Evolutionary conservation across 1,284 basidiomycete genomes (phyloP).

Genomic region (Austroboletus novae-zelandiae): DNA sequence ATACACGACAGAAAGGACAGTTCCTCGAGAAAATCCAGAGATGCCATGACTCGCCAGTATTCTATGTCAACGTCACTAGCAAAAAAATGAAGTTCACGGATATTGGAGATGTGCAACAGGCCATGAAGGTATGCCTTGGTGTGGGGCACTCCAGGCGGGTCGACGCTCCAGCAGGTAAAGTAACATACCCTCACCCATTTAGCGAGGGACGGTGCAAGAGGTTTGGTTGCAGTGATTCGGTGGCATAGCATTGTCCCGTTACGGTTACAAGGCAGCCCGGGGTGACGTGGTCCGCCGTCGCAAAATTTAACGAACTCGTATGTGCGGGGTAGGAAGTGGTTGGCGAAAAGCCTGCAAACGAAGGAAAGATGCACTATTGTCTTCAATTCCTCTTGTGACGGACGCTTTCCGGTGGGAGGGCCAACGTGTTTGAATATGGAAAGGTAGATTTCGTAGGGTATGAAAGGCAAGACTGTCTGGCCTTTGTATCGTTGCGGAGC

Average conservation of each 20-base stretch:
- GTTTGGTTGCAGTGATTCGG: slow-evolving; percentile 10
- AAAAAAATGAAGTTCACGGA: slow-evolving; percentile 15
- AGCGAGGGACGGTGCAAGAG: slow-evolving; percentile 16
- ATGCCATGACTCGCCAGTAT: slow-evolving; percentile 14
- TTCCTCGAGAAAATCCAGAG: slow-evolving; percentile 9
- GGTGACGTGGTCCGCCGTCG: too few species aligned
- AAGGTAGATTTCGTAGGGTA: slow-evolving; percentile 38
- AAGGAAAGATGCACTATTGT: slow-evolving; percentile 34
- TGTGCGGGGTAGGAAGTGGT: slow-evolving; percentile 34
- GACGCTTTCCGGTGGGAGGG: not conserved
- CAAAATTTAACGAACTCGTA: slow-evolving; percentile 30
- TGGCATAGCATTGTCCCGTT: not conserved
- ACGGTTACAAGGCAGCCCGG: too few species aligned
- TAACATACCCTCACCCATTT: slow-evolving; percentile 12
- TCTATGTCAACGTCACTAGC: slow-evolving; percentile 1
- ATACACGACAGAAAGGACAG: slow-evolving; percentile 9
- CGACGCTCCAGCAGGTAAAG: slow-evolving; percentile 2
- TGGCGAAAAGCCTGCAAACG: slow-evolving; percentile 45
- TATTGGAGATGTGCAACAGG: slow-evolving; percentile 20
- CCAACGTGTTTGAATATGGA: slow-evolving; percentile 34
- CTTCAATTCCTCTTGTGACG: slow-evolving; percentile 8
- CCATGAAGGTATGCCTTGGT: not conserved
- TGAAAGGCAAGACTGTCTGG: not conserved
- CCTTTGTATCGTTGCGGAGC: slow-evolving; percentile 17
- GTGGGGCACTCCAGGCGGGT: too few species aligned